phyloP scores from a whole-genome alignment of 2,329 filamentous ascomycete species.

The Colletotrichum chrysophilum region DNA sequence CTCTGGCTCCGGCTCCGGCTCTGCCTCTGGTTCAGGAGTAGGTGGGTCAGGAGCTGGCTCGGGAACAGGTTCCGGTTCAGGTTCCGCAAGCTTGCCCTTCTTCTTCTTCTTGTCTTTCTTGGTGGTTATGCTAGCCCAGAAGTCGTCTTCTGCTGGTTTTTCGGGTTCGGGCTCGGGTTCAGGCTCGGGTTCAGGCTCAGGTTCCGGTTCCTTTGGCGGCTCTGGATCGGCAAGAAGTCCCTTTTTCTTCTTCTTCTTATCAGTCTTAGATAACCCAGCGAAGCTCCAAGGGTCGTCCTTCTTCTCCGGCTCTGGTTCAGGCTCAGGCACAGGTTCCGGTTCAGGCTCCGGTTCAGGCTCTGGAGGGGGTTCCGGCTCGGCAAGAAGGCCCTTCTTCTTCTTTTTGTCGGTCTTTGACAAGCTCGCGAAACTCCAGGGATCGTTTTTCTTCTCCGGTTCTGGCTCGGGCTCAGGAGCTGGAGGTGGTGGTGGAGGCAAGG shows the following conservation, averaged over 20 bases:
- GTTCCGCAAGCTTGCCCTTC: conserved; percentile 27
- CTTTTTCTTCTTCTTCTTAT: conserved; percentile 36
- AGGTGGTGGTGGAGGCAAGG: conserved; percentile 1
- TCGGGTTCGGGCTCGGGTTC: conserved; percentile 18
- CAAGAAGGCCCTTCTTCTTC: conserved; percentile 35
- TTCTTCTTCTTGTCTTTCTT: conserved; percentile 36
- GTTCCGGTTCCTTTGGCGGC: conserved; percentile 19
- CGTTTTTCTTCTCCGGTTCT: conserved; percentile 21
- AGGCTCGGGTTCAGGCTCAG: conserved; percentile 15
- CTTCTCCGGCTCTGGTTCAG: conserved; percentile 22
- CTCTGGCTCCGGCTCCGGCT: neutral
- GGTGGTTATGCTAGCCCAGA: conserved; percentile 18
- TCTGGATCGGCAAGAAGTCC: conserved; percentile 28
- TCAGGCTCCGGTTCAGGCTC: conserved; percentile 22
- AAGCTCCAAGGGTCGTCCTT: conserved; percentile 32
- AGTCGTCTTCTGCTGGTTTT: conserved; percentile 27
- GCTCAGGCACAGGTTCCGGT: conserved; percentile 23
- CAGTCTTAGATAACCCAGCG: conserved; percentile 28
- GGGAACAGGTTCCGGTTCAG: conserved; percentile 21
- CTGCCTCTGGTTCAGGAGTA: conserved; percentile 24
- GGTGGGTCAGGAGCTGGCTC: neutral
- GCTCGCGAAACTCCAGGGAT: conserved; percentile 25
- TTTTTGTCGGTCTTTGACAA: conserved; percentile 42
- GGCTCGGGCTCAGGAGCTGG: conserved; percentile 28
- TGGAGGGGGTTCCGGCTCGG: conserved; percentile 22